Percentiles rank a stretch among this genome's conserved stretches.
Evolutionary conservation across 106 monocot genomes (phyloP).

Genomic region (Phalaenopsis equestris): DNA sequence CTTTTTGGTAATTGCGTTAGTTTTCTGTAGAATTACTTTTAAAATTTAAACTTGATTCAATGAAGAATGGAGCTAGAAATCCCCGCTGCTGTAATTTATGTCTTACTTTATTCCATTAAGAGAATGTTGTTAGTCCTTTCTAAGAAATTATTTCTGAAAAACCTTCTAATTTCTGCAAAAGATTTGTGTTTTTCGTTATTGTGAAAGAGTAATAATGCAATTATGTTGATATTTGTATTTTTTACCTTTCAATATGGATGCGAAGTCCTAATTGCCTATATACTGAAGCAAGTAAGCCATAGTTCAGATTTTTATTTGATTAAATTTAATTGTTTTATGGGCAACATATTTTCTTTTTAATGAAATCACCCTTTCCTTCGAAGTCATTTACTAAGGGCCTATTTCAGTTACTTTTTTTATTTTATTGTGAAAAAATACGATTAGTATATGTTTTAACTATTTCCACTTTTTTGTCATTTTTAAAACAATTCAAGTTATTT

Average conservation of each 20-base stretch:
- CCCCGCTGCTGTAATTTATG: background rate
- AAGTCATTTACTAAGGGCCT: background rate
- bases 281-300: background rate
- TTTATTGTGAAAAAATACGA: too few species aligned
- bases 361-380: background rate
- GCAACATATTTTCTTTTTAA: background rate
- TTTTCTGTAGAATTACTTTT: background rate
- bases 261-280: background rate
- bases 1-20: conserved; percentile 59
- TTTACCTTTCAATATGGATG: background rate
- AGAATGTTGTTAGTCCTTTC: background rate
- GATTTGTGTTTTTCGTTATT: background rate
- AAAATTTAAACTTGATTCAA: background rate
- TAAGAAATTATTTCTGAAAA: background rate
- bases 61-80: background rate
- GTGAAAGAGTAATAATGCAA: background rate
- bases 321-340: background rate
- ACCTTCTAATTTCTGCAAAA: background rate
- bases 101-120: background rate
- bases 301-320: background rate
- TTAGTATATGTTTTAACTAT: too few species aligned
- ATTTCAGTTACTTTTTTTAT: too few species aligned
- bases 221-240: background rate
- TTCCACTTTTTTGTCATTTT: too few species aligned
- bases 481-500: too few species aligned